phyloP scores from a whole-genome alignment of 176 grass and related monocot species.

The Lolium rigidum region DNA sequence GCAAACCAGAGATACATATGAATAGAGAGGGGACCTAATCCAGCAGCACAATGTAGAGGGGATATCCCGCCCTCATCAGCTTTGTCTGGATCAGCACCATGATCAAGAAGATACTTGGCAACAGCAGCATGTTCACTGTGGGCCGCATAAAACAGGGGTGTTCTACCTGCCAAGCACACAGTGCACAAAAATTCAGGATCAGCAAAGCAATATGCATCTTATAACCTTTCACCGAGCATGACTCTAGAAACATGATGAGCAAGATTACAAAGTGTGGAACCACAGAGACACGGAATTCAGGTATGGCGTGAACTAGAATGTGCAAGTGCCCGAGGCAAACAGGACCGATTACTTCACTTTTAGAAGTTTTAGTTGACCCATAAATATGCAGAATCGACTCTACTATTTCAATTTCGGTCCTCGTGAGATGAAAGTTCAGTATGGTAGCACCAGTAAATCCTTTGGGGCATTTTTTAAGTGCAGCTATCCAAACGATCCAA shows the following conservation, averaged over 20 bases:
- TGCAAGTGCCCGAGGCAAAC: background rate
- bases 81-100: constrained; percentile 6
- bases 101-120: constrained; percentile 14
- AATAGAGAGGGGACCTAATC: background rate
- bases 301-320: background rate
- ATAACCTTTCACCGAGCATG: background rate
- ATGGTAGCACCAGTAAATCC: no score
- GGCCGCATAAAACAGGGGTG: background rate
- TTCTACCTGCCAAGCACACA: background rate
- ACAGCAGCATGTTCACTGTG: background rate
- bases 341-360: background rate
- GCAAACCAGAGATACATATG: background rate
- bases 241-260: background rate
- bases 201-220: background rate
- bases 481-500: background rate
- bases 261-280: background rate
- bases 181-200: background rate
- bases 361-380: background rate
- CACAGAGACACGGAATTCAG: background rate
- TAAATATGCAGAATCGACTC: background rate
- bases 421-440: no score
- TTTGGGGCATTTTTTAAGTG: background rate
- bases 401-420: background rate
- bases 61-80: background rate
- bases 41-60: constrained; percentile 7